phyloP scores from a whole-genome alignment of 2,329 filamentous ascomycete genomes.

The Botrytis paeoniae region DNA sequence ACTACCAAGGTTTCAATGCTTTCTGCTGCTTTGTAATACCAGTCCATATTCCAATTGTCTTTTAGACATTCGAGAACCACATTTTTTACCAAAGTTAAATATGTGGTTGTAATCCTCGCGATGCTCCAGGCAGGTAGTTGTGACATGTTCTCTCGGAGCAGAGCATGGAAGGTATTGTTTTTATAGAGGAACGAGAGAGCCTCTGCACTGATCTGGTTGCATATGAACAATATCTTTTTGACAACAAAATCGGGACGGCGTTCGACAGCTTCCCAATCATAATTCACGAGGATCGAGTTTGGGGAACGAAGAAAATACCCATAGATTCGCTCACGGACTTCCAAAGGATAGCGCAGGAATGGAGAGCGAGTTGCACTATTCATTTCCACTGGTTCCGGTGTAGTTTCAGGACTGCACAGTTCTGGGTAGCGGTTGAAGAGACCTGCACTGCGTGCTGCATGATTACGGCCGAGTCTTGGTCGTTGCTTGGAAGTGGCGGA shows the following conservation, averaged over 20 bases:
- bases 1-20: conserved; percentile 26
- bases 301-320: conserved; percentile 25
- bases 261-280: conserved; percentile 29
- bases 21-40: conserved; percentile 25
- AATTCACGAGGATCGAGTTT: conserved; percentile 30
- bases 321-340: conserved; percentile 33
- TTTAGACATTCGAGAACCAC: conserved; percentile 27
- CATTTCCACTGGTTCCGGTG: conserved; percentile 4
- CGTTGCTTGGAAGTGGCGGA: neutral
- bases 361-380: conserved; percentile 24
- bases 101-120: conserved; percentile 15
- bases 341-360: conserved; percentile 29
- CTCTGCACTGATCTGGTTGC: conserved; percentile 31
- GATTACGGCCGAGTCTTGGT: neutral
- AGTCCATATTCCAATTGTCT: conserved; percentile 25
- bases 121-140: neutral
- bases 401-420: neutral
- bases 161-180: conserved; percentile 29
- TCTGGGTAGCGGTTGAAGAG: neutral
- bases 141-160: conserved; percentile 23
- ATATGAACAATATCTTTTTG: conserved; percentile 24
- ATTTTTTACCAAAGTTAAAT: conserved; percentile 25
- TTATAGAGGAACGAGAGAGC: conserved; percentile 29
- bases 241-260: conserved; percentile 18
- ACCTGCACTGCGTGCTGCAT: neutral